These are phyloP conservation scores for Ophiosphaerella narmari DNA, from an alignment of 2,329 filamentous ascomycete genomes.

Conservation along the genomic window DNA sequence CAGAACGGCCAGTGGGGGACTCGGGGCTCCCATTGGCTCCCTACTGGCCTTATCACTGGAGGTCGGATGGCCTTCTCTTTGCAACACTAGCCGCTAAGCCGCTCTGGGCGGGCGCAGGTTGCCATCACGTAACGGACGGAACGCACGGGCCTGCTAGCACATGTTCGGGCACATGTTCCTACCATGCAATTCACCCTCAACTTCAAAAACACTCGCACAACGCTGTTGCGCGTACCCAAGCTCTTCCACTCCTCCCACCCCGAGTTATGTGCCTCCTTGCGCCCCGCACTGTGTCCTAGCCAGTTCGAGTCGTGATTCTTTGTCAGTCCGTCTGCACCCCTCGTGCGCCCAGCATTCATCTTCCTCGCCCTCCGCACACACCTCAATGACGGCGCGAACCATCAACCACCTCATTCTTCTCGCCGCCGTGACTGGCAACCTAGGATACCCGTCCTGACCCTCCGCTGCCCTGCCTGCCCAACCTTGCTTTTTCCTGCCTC, in stretches of 20 bases:
- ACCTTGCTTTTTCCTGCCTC: too few relatives aligned
- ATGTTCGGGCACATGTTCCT: conserved; percentile 28
- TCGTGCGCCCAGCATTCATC: conserved; percentile 13
- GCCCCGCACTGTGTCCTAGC: conserved; percentile 29
- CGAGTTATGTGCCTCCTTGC: conserved; percentile 25
- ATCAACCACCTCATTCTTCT: conserved; percentile 50
- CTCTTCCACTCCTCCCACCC: conserved; percentile 17
- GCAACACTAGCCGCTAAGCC: conserved; percentile 9
- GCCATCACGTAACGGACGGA: conserved; percentile 33
- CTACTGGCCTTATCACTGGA: conserved; percentile 36
- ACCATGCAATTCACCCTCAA: conserved; percentile 1
- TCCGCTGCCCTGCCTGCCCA: conserved; percentile 4
- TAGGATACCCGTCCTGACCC: conserved; percentile 28
- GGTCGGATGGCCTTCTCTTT: conserved; percentile 15
- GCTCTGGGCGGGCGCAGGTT: conserved; percentile 13
- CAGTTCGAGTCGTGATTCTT: not conserved
- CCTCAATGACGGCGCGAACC: conserved; percentile 51
- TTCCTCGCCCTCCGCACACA: conserved; percentile 16
- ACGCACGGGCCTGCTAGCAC: conserved; percentile 32
- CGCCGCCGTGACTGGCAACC: conserved; percentile 45
- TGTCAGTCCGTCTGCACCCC: not conserved
- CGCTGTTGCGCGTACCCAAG: conserved; percentile 22
- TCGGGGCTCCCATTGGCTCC: conserved; percentile 27
- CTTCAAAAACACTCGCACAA: conserved; percentile 40
- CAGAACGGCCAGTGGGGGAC: conserved; percentile 29